Evolutionary conservation across 2,329 filamentous ascomycete genomes (phyloP).

Genomic region (Cladosporium sp.): DNA sequence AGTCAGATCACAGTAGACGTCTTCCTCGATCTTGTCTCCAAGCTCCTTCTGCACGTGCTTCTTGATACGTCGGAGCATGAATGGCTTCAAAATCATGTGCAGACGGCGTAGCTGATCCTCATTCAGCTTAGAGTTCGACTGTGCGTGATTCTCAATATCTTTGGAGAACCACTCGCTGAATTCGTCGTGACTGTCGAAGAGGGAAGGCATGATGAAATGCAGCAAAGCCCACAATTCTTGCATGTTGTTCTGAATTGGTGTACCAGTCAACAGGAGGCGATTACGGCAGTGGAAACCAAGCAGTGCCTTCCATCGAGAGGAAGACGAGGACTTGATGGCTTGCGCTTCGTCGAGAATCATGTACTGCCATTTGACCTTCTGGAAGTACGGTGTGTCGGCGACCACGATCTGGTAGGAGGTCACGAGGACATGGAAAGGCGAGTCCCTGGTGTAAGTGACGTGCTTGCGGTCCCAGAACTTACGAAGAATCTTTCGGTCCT

Average conservation of each 20-base stretch:
- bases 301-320: constrained; percentile 94
- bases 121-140: constrained; percentile 99
- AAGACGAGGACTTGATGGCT: constrained; percentile 96
- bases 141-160: constrained; percentile 95
- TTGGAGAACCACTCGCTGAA: constrained; percentile 95
- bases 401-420: constrained; percentile 98
- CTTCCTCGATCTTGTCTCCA: constrained; percentile 96
- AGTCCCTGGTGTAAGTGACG: constrained; percentile 89
- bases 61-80: constrained; percentile 99
- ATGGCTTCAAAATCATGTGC: constrained; percentile 98
- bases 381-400: constrained; percentile 93
- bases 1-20: constrained; percentile 94
- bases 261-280: constrained; percentile 88
- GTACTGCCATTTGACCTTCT: constrained; percentile 99
- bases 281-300: constrained; percentile 95
- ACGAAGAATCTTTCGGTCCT: constrained; percentile 89
- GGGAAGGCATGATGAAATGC: constrained; percentile 99
- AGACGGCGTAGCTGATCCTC: constrained; percentile 95
- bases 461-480: constrained; percentile 99
- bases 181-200: constrained; percentile 92
- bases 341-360: constrained; percentile 99
- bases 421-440: constrained; percentile 91
- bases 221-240: constrained; percentile 96
- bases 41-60: constrained; percentile 99
- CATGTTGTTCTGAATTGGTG: constrained; percentile 99